Conservation (phyloP, 2,329 filamentous ascomycete genomes). For the Ilyonectria mors-panacis region DNA sequence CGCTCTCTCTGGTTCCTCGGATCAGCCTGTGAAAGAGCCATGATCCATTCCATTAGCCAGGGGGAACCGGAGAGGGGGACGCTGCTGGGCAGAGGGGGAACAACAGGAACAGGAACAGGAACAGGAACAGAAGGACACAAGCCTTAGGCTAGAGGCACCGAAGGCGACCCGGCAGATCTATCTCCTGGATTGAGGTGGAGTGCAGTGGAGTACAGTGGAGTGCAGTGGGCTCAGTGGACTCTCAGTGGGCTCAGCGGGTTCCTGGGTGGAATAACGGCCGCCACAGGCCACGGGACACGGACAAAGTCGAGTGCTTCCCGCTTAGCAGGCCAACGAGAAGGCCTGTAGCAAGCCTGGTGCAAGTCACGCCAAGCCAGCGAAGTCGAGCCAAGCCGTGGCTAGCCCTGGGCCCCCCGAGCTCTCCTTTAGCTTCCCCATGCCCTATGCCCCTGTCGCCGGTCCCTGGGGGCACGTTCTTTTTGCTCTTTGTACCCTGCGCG, state of each 20-base stretch:
- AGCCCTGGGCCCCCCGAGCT: not conserved
- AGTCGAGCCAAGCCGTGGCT: slow-evolving; percentile 1
- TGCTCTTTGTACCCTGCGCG: not conserved
- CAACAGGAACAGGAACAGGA: not conserved
- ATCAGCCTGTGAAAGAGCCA: slow-evolving; percentile 3
- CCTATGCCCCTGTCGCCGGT: not conserved
- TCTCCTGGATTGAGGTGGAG: slow-evolving; percentile 6
- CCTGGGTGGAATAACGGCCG: slow-evolving; percentile 20
- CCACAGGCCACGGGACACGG: slow-evolving; percentile 6
- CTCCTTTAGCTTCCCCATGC: not conserved
- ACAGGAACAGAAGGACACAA: not conserved
- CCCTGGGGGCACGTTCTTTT: not conserved
- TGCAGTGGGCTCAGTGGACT: not conserved
- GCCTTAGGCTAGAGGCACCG: not conserved
- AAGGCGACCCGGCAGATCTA: slow-evolving; percentile 11
- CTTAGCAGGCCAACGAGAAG: slow-evolving; percentile 26
- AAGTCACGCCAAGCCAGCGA: slow-evolving; percentile 7
- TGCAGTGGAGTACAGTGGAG: not conserved
- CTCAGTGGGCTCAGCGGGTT: not conserved
- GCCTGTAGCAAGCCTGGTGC: slow-evolving; percentile 3
- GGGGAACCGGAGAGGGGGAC: not conserved
- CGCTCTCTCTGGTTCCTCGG: not conserved
- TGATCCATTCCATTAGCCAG: slow-evolving; percentile 8
- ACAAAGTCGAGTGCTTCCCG: slow-evolving; percentile 18
- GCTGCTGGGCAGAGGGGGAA: not conserved